Conservation (phyloP, 129 eudicot species). For the Artemisia annua region DNA sequence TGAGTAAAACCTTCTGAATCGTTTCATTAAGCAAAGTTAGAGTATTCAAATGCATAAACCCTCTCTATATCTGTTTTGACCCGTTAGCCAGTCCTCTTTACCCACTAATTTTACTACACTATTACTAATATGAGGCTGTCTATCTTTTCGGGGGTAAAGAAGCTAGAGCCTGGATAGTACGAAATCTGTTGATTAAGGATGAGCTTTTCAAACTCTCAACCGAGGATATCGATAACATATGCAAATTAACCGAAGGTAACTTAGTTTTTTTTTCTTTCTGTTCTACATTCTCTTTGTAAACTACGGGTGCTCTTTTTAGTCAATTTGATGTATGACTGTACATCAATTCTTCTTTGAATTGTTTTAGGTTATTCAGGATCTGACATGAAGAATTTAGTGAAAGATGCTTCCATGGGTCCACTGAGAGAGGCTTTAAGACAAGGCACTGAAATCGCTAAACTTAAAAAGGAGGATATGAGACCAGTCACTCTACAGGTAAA, state of each 20-base stretch:
- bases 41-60: neutral
- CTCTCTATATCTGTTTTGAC: neutral
- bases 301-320: neutral
- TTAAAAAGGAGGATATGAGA: too few relatives aligned
- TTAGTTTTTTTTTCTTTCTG: neutral
- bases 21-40: neutral
- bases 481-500: too few relatives aligned
- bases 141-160: conserved; percentile 47
- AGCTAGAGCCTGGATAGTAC: conserved; percentile 87
- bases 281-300: neutral
- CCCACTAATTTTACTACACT: conserved; percentile 31
- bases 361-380: conserved; percentile 91
- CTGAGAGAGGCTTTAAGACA: conserved; percentile 44
- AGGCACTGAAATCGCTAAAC: too few relatives aligned
- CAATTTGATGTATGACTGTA: neutral
- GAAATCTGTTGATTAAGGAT: conserved; percentile 76
- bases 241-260: conserved; percentile 80
- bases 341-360: conserved; percentile 10
- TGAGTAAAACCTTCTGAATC: neutral
- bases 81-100: too few relatives aligned
- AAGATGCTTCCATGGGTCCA: conserved; percentile 99
- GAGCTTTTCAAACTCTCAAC: conserved; percentile 74
- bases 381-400: conserved; percentile 97
- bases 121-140: conserved; percentile 4
- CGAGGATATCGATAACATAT: conserved; percentile 60